A percentile compares a stretch with the other conserved stretches of the same genome.
Evolutionary conservation across 163 green algal genomes (phyloP).

Genomic region (Scenedesmus sp.): DNA sequence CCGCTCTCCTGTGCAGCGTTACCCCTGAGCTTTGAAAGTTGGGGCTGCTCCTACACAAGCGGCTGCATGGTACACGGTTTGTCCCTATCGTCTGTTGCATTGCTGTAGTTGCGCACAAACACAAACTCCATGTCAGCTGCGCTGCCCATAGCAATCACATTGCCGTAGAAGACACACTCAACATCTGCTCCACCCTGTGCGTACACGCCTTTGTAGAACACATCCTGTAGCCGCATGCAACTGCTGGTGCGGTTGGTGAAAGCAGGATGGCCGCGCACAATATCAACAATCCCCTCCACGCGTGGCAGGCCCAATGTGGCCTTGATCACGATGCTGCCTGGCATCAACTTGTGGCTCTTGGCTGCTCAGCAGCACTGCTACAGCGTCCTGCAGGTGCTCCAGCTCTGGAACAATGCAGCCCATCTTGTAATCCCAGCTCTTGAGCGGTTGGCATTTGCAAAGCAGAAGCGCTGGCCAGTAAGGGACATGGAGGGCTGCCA

Average conservation of each 20-base stretch:
- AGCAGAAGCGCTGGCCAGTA: not conserved
- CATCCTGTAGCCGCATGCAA: not conserved
- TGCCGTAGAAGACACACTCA: not conserved
- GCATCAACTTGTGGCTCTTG: not conserved
- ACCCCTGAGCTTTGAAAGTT: not conserved
- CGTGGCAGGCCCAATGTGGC: not conserved
- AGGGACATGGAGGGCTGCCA: not conserved
- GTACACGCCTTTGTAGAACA: not conserved
- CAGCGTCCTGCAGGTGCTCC: not conserved
- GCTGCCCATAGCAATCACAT: not conserved
- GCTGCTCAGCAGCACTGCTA: not conserved
- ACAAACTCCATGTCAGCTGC: not conserved
- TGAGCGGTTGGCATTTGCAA: not conserved
- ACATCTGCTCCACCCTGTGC: no score
- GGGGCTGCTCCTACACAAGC: not conserved
- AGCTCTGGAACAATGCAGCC: not conserved
- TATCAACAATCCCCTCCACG: not conserved
- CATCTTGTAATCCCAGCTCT: not conserved
- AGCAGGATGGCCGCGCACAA: not conserved
- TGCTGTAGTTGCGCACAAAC: not conserved
- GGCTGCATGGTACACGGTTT: not conserved
- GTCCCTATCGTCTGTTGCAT: not conserved
- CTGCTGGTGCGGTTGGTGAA: not conserved
- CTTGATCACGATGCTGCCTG: not conserved
- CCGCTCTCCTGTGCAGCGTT: not conserved